Percentiles rank a stretch among this genome's conserved stretches.
phyloP scores from a whole-genome alignment of 495 filamentous ascomycete species.

The Haplographium delicatum region DNA sequence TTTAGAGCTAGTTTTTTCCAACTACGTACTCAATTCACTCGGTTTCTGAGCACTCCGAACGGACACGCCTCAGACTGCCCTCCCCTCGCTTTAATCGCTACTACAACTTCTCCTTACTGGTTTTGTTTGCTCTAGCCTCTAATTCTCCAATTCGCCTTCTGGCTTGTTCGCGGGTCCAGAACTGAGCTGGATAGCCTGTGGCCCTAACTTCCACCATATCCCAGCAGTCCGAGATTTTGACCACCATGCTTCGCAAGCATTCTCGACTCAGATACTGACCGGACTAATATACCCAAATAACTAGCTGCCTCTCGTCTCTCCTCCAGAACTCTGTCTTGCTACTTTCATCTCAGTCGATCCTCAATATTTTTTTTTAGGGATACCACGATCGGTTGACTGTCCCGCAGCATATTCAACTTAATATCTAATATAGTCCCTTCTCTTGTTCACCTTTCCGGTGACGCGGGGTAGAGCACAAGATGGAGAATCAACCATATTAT shows the following conservation, averaged over 20 bases:
- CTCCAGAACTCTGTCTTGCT: background rate
- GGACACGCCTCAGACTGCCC: too few relatives aligned
- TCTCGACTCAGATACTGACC: background rate
- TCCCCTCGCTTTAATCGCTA: too few relatives aligned
- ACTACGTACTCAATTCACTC: too few relatives aligned
- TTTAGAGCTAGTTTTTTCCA: too few relatives aligned
- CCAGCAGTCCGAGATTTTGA: slow-evolving; percentile 7
- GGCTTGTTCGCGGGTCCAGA: background rate
- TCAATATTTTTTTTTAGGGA: background rate
- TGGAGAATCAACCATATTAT: slow-evolving; percentile 15
- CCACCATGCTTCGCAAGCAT: background rate
- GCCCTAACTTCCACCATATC: background rate
- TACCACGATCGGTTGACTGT: background rate
- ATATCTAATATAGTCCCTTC: slow-evolving; percentile 13
- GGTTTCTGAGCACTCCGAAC: too few relatives aligned
- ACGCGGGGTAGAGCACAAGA: slow-evolving; percentile 5
- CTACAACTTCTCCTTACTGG: too few relatives aligned
- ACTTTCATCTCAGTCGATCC: background rate
- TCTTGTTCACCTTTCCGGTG: background rate
- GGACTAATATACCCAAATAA: background rate
- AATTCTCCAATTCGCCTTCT: too few relatives aligned
- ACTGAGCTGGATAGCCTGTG: slow-evolving; percentile 7
- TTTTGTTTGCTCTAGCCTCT: too few relatives aligned
- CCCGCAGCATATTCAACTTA: background rate
- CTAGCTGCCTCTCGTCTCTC: background rate